A percentile compares a stretch with the other conserved stretches of the same genome.
phyloP scores from a whole-genome alignment of 306 rosid genomes.

The Trifolium fragiferum region DNA sequence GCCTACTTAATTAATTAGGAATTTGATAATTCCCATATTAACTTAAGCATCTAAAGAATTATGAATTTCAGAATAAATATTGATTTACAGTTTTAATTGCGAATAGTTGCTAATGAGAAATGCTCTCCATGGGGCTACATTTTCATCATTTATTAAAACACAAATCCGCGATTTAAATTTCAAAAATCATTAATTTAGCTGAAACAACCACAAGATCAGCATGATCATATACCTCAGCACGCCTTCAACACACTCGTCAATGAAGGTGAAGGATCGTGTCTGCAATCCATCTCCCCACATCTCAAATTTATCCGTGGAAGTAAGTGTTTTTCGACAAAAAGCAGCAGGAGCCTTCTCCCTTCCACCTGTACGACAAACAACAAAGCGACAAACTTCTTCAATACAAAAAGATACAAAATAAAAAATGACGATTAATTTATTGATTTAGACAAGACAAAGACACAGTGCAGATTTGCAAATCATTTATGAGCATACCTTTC shows the following conservation, averaged over 20 bases:
- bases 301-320: slow-evolving; percentile 85
- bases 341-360: slow-evolving; percentile 99
- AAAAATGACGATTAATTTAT: neutral
- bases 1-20: neutral
- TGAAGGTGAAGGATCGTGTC: slow-evolving; percentile 96
- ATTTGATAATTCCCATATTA: neutral
- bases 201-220: slow-evolving; percentile 8
- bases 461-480: neutral
- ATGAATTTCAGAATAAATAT: slow-evolving; percentile 29
- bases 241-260: slow-evolving; percentile 99
- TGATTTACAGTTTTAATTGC: slow-evolving; percentile 4
- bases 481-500: slow-evolving; percentile 68
- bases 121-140: slow-evolving; percentile 4
- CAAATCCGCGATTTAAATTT: slow-evolving; percentile 15
- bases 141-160: slow-evolving; percentile 24
- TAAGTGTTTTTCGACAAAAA: slow-evolving; percentile 82
- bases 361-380: slow-evolving; percentile 66
- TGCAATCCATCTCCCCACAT: slow-evolving; percentile 99
- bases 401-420: slow-evolving; percentile 29
- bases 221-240: slow-evolving; percentile 79
- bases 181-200: slow-evolving; percentile 12
- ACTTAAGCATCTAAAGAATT: neutral
- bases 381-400: slow-evolving; percentile 34
- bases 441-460: neutral
- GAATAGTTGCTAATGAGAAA: neutral